Evolutionary conservation across 2,329 filamentous ascomycete species (phyloP).

Genomic region (Cyphellophora attinorum): DNA sequence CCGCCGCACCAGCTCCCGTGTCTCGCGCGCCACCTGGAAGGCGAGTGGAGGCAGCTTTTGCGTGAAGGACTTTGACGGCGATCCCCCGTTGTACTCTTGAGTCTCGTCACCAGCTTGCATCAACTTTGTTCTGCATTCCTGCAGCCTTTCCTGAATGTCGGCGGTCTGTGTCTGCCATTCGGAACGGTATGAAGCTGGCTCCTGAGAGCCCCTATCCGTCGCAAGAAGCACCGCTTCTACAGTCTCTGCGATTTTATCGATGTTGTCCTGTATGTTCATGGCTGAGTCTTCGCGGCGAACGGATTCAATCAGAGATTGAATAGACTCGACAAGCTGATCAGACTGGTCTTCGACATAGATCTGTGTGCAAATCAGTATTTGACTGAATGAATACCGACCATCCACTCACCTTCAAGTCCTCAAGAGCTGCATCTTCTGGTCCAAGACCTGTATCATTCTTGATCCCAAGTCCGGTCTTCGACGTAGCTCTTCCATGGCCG

Average conservation of each 20-base stretch:
- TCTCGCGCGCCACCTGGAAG: constrained; percentile 76
- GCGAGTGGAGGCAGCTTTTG: constrained; percentile 70
- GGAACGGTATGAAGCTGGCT: constrained; percentile 37
- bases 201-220: constrained; percentile 47
- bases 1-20: constrained; percentile 58
- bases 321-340: constrained; percentile 65
- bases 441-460: constrained; percentile 28
- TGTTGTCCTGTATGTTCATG: constrained; percentile 57
- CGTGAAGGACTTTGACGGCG: constrained; percentile 47
- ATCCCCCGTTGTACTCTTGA: constrained; percentile 46
- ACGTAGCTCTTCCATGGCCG: constrained; percentile 2
- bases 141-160: constrained; percentile 39
- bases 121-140: constrained; percentile 55
- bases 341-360: constrained; percentile 78
- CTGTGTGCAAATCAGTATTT: constrained; percentile 27
- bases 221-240: constrained; percentile 61
- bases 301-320: constrained; percentile 68
- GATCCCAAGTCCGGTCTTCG: constrained; percentile 11
- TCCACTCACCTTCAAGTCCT: constrained; percentile 49
- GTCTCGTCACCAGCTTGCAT: constrained; percentile 54
- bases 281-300: constrained; percentile 58
- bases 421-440: constrained; percentile 39
- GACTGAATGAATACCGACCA: neutral
- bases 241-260: constrained; percentile 59
- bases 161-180: constrained; percentile 30